Base-by-base conservation (phyloP, 23 red algal genomes). In the Cyanidium caldarium region DNA sequence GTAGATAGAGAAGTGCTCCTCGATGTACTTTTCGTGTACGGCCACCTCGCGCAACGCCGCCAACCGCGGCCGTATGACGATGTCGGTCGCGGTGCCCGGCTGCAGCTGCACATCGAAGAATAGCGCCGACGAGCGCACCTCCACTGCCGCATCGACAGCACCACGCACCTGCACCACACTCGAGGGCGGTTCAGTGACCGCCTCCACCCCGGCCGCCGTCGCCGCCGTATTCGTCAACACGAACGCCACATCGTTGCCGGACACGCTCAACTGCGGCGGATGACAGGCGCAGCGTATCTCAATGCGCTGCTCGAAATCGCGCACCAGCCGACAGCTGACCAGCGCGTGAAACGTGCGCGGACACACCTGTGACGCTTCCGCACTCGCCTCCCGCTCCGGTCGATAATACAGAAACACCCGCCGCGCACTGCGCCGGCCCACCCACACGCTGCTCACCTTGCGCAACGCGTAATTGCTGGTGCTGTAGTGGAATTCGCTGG, bases 321-420 rank as follows among this genome's bases (percentile, higher is more conserved):
- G 46, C 7, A 75, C 70, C 13, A 75, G 41, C 15, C 70, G 43
- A 45, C 70, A 75, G 38, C 58, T 42, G 37, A 75, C 58, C 38
- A 46, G 43, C 1, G 43, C 40, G 21, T 75, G 70, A 46, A 38
- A 75, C 1, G 46, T 38, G 30, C 70, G 46, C n/a, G 5, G 1
- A 17, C 40, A 44, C 3, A 21, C 1, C 35, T 75, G 46, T 1
- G 1, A 14, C 14, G 58, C 16, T 38, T 75, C 70, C 37, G 38
- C 20, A 10, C 13, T 2, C n/a, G n/a, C n/a, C 38, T 75, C 70
- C 23, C 36, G 58, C 38, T 56, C 40, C 13, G 70, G 70, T 21
- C 70, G 70, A 44, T 46, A 75, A 46, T 75, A 75, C 39, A 75
- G 35, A 75, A 75, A 75, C 1, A 75, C 42, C 2, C 70, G 70